Base-by-base conservation (phyloP, 768 basidiomycete species). In the Mycena epipterygia region DNA sequence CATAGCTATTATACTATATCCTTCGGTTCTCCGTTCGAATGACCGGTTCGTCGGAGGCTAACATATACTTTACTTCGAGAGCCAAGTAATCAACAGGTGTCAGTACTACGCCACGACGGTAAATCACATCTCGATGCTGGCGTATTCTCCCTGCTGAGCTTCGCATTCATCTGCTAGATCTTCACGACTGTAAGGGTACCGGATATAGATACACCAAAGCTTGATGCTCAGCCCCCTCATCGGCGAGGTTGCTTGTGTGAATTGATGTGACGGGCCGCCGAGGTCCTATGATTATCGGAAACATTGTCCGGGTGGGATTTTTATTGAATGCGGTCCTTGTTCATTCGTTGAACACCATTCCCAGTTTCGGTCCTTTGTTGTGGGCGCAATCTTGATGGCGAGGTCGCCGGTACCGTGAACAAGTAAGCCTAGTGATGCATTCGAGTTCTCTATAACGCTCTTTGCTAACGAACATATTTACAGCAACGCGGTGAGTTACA, bases 1-100 rank as follows among this genome's bases (percentile, higher is more conserved):
- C 25, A 29, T 39, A 71, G 69, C 49, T 83, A n/a, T n/a, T n/a
- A n/a, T n/a, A n/a, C n/a, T n/a, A 82, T 67, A 84, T 86, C 46
- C 77, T 87, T 2, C 86, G 89, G 75, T 88, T 88, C 74, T 87
- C 86, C 11, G 87, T 89, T 13, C 89, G 90, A 72, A 89, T 89
- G 87, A 90, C 89, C 14, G 89, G 86, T 76, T n/a, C 3, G 72
- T 67, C 41, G 11, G 21, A 8, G 1, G 30, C n/a, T 25, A n/a
- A 37, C 1, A 32, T 13, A 25, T 39, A 16, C n/a, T 25, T 16
- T 14, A 6, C 12, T 14, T 32, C 14, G 39, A 25, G 44, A 56
- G 4, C 72, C 60, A 16, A 58, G 7, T 21, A 14, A 32, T 12
- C 2, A 17, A 53, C 5, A 76, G 78, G 85, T 78, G 83, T 89